Conservation (phyloP, 129 eudicot species). For the Flaveria sonorensis region DNA sequence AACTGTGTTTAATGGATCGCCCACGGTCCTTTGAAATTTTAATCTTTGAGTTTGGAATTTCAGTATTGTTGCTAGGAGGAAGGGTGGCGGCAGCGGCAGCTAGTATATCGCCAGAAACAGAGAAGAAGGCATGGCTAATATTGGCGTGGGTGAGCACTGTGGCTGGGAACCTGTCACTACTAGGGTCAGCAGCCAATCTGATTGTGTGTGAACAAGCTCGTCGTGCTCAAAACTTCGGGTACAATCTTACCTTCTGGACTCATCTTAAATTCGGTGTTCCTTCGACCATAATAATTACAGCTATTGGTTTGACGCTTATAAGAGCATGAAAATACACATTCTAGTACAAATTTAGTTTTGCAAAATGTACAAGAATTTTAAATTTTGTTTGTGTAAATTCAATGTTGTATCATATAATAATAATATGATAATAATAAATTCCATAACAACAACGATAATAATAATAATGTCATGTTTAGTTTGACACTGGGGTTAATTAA, state of each 20-base stretch:
- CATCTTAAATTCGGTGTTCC: slow-evolving; percentile 92
- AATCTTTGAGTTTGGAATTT: neutral
- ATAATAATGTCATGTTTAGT: too few species aligned
- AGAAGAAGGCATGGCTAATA: slow-evolving; percentile 88
- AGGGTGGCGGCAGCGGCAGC: slow-evolving; percentile 87
- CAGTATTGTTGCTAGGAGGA: slow-evolving; percentile 82
- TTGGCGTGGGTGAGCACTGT: slow-evolving; percentile 97
- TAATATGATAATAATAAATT: too few species aligned
- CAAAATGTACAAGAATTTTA: neutral
- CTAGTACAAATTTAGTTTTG: neutral
- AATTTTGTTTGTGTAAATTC: too few species aligned
- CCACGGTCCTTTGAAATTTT: neutral
- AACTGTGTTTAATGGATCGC: neutral
- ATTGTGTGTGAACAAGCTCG: slow-evolving; percentile 98
- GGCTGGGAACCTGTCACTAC: slow-evolving; percentile 80
- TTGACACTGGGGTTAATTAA: too few species aligned
- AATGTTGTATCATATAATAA: too few species aligned
- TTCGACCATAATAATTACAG: slow-evolving; percentile 74
- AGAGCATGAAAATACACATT: slow-evolving; percentile 38
- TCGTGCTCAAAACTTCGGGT: slow-evolving; percentile 60
- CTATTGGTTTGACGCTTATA: slow-evolving; percentile 76
- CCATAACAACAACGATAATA: too few species aligned
- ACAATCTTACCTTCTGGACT: slow-evolving; percentile 74
- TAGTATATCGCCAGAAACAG: slow-evolving; percentile 62
- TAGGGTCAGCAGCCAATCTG: slow-evolving; percentile 95